Base-by-base conservation (phyloP, 495 filamentous ascomycete genomes). In the Tuber brumale region DNA sequence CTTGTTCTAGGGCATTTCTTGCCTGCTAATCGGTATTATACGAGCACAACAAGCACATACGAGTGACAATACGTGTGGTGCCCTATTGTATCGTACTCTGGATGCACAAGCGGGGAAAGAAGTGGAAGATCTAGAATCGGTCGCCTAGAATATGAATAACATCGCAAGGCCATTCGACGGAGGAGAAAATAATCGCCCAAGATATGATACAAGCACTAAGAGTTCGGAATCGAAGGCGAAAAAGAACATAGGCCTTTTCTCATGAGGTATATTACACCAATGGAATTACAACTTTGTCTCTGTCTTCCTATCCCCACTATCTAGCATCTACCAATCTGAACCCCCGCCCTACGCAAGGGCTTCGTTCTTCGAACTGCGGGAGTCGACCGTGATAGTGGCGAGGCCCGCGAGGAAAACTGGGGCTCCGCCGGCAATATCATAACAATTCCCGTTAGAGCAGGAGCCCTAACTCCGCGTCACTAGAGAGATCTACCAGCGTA, bases 391-490 rank as follows among this genome's bases (percentile, higher is more conserved):
- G 27, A 75, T 75, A 57, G 57, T 37, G 43, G 75, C 70, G 43
- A 78, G 72, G 48, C 70, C 78, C 45, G 70, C 76, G 7, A 76
- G 70, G 51, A 79, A 69, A 14, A 71, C 73, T 35, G 51, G 73
- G 1, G 70, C 45, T 46, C 66, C 9, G 69, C 75, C 76, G 66
- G 79, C 61, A 37, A 70, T 42, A 42, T 42, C 6, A 42, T 51
- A 46, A 57, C 19, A 57, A 75, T 79, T 8, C 72, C 75, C 41
- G 76, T 79, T 46, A 48, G 74, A 12, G 45, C 8, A 23, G 61
- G 78, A 18, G 39, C 23, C 46, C 73, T 73, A 70, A 51, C 78
- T 57, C 23, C 51, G 66, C 69, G 61, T 44, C 45, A 5, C 31
- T 21, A 23, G 12, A 31, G 23, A 39, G 37, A 39, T 39, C 2